Evolutionary conservation across 805 yeast species (phyloP), one percentile per base, ranked within the genome.

Genomic region (Spathaspora hagerdaliae): DNA sequence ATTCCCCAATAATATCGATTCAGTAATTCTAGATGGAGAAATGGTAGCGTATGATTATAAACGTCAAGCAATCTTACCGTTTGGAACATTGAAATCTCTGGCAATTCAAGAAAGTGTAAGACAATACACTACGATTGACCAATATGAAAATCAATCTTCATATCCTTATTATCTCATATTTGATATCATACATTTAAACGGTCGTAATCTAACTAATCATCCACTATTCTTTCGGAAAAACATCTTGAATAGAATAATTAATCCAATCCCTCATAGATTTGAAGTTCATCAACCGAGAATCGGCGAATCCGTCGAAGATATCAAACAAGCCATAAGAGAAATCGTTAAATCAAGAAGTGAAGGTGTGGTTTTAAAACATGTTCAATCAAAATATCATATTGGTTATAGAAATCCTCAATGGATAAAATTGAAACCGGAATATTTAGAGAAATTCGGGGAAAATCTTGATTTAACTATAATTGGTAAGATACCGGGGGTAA

Each of bases 391-490:
- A 12, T 92, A 92, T 59, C 59, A 65, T 2, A 73, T 86, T 12
- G 76, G 74, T 31, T 46, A 43, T 15, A 67, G 89, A 41, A 73
- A 74, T 37, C 77, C 75, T 13, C 65, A 74, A n/a, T 92, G 97
- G 96, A 69, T 89, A 12, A 92, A 92, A 57, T 78, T 92, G 2
- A 92, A 92, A 60, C 98, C 98, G 0, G 97, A 91, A 53, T 91
- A 90, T 58, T 68, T 90, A 43, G 85, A 82, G 45, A 88, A 85
- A 47, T 85, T 86, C 61, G 96, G 96, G 8, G 96, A 90, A 51
- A 86, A 87, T 55, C 69, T 90, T 50, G 98, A 92, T 61, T 60
- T 90, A 40, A 70, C 82, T 2, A 78, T 92, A 0, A 82, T 91
- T 46, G 99, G 97, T 0, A 84, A 82, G 45, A 82, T 79, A 45